phyloP scores from a whole-genome alignment of 805 yeast species.

The Scheffersomyces stipitis region DNA sequence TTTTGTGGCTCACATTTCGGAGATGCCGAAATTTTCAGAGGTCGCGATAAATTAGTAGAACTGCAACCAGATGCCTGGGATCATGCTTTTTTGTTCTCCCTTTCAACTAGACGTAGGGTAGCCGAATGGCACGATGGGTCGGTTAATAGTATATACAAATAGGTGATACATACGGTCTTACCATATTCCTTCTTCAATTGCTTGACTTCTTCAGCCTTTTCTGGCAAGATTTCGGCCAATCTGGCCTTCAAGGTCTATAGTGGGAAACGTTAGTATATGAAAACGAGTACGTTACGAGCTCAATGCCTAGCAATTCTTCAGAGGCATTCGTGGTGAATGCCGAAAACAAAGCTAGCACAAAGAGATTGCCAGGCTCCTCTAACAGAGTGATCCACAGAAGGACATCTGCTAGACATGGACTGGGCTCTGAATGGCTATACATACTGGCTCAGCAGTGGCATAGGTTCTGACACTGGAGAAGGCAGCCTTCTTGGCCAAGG shows the following conservation, averaged over 20 bases:
- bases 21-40: background rate
- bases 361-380: no score
- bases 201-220: slow-evolving; percentile 87
- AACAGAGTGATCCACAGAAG: no score
- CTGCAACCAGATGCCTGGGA: background rate
- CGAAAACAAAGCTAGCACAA: no score
- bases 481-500: slow-evolving; percentile 24
- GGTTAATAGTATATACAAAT: no score
- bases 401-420: no score
- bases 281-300: no score
- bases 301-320: slow-evolving; percentile 1
- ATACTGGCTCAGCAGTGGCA: slow-evolving; percentile 39
- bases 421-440: no score
- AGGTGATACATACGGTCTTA: slow-evolving; percentile 60
- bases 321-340: background rate
- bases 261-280: slow-evolving; percentile 4
- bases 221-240: slow-evolving; percentile 90
- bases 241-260: slow-evolving; percentile 82
- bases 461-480: slow-evolving; percentile 23
- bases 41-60: background rate
- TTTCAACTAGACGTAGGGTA: no score
- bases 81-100: no score
- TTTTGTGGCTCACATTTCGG: no score
- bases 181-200: slow-evolving; percentile 90
- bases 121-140: no score